Conservation (phyloP, 176 grass and related monocot species). For the Saccharum spontaneum region DNA sequence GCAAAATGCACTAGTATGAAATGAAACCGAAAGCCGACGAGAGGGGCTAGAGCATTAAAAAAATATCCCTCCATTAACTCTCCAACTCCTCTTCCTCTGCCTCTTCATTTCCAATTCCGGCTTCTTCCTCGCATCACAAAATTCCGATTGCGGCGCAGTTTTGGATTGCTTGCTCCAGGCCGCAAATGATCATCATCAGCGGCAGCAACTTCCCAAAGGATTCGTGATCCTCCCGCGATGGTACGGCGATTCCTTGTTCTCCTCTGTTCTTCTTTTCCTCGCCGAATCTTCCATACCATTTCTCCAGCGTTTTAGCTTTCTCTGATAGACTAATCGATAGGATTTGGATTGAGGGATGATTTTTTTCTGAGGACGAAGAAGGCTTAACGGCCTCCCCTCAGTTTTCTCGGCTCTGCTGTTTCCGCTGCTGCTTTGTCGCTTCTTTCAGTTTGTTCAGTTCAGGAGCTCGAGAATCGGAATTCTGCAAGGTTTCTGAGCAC, state of each 20-base stretch:
- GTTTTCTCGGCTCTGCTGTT: slow-evolving; percentile 10
- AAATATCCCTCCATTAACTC: slow-evolving; percentile 38
- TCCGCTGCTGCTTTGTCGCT: slow-evolving; percentile 17
- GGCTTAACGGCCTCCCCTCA: slow-evolving; percentile 26
- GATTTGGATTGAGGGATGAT: background rate
- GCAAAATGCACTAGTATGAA: background rate
- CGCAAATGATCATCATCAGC: slow-evolving; percentile 6
- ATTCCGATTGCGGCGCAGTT: slow-evolving; percentile 16
- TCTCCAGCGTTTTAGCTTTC: background rate
- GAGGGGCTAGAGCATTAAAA: slow-evolving; percentile 27
- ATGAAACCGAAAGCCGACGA: slow-evolving; percentile 32
- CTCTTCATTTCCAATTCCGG: slow-evolving; percentile 23
- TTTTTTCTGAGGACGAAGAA: background rate
- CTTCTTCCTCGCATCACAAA: background rate
- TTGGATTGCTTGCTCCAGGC: background rate
- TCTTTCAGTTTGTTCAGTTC: background rate
- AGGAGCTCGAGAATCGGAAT: background rate
- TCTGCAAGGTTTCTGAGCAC: background rate
- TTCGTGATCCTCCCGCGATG: slow-evolving; percentile 39
- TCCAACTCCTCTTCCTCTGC: slow-evolving; percentile 21
- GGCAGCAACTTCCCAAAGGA: background rate
- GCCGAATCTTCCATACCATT: background rate
- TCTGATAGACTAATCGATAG: background rate
- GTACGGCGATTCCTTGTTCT: slow-evolving; percentile 43
- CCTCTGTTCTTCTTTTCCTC: background rate